Evolutionary conservation across 225 moss, liverwort and hornwort species (phyloP).

Genomic region (Pleurozium schreberi): DNA sequence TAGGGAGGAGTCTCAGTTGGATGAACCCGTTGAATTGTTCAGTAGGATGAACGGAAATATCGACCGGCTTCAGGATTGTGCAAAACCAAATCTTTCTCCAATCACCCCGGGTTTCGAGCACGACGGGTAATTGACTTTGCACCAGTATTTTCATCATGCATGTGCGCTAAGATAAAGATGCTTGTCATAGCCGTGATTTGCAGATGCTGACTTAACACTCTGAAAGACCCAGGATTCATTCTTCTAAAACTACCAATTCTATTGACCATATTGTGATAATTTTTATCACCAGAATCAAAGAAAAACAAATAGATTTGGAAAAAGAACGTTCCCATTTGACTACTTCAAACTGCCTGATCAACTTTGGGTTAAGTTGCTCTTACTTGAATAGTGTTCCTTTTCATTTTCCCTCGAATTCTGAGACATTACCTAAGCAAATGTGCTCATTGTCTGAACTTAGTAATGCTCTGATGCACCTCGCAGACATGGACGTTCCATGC

Average conservation of each 20-base stretch:
- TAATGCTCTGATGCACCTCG: not conserved
- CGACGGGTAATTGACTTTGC: slow-evolving; percentile 33
- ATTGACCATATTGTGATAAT: not conserved
- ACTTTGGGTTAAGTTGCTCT: not conserved
- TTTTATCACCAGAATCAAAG: not conserved
- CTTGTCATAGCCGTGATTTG: not conserved
- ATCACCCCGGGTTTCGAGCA: slow-evolving; percentile 72
- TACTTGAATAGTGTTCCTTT: not conserved
- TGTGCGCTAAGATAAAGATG: not conserved
- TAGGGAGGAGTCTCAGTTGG: slow-evolving; percentile 37
- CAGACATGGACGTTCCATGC: slow-evolving; percentile 59
- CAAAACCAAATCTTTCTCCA: slow-evolving; percentile 61
- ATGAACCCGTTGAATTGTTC: slow-evolving; percentile 41
- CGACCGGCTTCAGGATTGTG: slow-evolving; percentile 31
- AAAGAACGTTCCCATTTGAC: not conserved
- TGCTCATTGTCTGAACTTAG: not conserved
- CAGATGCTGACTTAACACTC: not conserved
- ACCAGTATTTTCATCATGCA: not conserved
- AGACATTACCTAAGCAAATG: not conserved
- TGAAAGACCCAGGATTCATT: not conserved
- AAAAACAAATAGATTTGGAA: not conserved
- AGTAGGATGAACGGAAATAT: slow-evolving; percentile 32
- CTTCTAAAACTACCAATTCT: not conserved
- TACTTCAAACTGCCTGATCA: not conserved
- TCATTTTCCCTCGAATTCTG: not conserved